Base-by-base conservation (phyloP, 192 early-diverging fungal species). In the Coemansia sp. region DNA sequence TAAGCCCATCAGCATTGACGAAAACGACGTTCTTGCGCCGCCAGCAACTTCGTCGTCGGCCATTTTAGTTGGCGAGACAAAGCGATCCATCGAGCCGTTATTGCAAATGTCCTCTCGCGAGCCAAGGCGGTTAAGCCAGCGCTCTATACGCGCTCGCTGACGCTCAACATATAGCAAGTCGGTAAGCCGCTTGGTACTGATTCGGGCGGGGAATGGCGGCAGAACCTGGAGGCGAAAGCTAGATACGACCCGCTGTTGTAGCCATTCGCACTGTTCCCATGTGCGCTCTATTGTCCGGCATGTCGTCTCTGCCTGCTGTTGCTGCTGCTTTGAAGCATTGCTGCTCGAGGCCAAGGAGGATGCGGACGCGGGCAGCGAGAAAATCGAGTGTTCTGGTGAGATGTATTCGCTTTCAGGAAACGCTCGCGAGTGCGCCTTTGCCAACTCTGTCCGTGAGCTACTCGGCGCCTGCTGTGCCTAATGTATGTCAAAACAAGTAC, bases 201-300 rank as follows among this genome's bases (percentile, higher is more conserved):
- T 74, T 12, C 67, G 67, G 34, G 67, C 61, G n/a, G 73, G 63
- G 38, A 82, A 73, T 37, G 74, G 70, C 15, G 79, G 79, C 27
- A 82, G 74, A 2, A 61, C 70, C 67, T 82, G 79, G n/a, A 76
- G 62, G 16, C 79, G 67, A 52, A 76, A 70, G 56, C 74, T 73
- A 12, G 65, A 66, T 20, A 49, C 56, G 4, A 82, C 69, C 44
- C 65, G 73, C 22, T 75, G 62, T 16, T 82, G 70, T 61, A 82
- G 58, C 79, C 79, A 82, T 50, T 82, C 74, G 67, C 79, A 75
- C 65, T 82, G 79, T 35, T 61, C 79, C 79, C 79, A 82, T 2
- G 79, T 73, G 22, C 79, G 79, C 30, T 76, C 74, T 24, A 82
- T 62, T 15, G 70, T 76, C 47, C 73, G 62, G n/a, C 67, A 75